phyloP scores from a whole-genome alignment of 768 basidiomycete species.

The Chalciporus chontae region DNA sequence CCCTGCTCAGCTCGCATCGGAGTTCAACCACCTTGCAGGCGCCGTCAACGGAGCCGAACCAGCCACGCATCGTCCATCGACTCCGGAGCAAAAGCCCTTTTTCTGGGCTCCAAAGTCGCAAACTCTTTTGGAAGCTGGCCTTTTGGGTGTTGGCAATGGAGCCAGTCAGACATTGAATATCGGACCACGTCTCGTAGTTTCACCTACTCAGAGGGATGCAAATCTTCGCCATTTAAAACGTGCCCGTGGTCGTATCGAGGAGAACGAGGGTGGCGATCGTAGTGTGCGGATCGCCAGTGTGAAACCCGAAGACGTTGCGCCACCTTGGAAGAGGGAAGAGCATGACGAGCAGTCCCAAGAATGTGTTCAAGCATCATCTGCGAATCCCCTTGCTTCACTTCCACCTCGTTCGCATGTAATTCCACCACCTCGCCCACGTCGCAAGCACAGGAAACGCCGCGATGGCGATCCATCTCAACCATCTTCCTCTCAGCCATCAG shows the following conservation, averaged over 20 bases:
- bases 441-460: constrained; percentile 9
- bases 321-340: constrained; percentile 17
- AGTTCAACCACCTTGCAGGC: constrained; percentile 2
- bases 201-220: constrained; percentile 25
- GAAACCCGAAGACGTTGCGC: constrained; percentile 19
- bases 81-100: constrained; percentile 12
- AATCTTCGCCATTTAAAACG: constrained; percentile 32
- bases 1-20: constrained; percentile 14
- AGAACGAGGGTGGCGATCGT: constrained; percentile 26
- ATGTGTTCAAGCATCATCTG: neutral
- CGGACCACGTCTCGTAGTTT: constrained; percentile 17
- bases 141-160: constrained; percentile 5
- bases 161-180: constrained; percentile 20
- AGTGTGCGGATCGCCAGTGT: constrained; percentile 19
- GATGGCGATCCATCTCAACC: neutral
- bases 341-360: constrained; percentile 4
- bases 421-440: constrained; percentile 22
- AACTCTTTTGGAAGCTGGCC: constrained; percentile 16
- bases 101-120: constrained; percentile 23
- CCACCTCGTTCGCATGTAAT: constrained; percentile 21
- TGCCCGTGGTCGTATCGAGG: constrained; percentile 23
- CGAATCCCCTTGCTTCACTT: constrained; percentile 3
- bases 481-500: neutral
- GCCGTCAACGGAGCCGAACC: neutral
- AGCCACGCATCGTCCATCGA: neutral